These are phyloP conservation scores for Botrytis tulipae DNA, from an alignment of 2,329 filamentous ascomycete genomes.

Conservation along the genomic window DNA sequence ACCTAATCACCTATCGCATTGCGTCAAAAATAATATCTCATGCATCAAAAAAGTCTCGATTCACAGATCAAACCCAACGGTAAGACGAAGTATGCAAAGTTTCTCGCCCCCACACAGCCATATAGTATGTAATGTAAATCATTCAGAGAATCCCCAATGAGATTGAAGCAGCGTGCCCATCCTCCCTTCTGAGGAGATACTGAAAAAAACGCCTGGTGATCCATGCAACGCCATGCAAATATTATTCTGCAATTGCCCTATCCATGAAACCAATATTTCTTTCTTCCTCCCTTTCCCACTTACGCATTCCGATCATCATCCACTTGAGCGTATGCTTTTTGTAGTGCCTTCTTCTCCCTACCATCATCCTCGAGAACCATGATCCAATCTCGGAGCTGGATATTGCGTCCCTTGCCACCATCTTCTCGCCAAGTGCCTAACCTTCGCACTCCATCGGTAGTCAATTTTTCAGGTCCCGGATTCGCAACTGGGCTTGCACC, in stretches of 20 bases:
- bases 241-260: slow-evolving; percentile 15
- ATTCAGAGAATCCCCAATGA: slow-evolving; percentile 14
- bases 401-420: slow-evolving; percentile 69
- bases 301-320: slow-evolving; percentile 32
- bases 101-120: neutral
- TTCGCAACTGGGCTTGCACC: slow-evolving; percentile 40
- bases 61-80: slow-evolving; percentile 14
- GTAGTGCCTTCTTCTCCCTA: slow-evolving; percentile 60
- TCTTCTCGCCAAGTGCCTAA: slow-evolving; percentile 78
- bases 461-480: slow-evolving; percentile 45
- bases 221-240: slow-evolving; percentile 22
- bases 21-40: neutral
- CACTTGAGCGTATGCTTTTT: slow-evolving; percentile 41
- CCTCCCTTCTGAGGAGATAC: slow-evolving; percentile 6
- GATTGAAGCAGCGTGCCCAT: slow-evolving; percentile 10
- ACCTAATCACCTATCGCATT: neutral
- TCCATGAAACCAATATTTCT: slow-evolving; percentile 30
- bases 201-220: slow-evolving; percentile 20
- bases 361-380: slow-evolving; percentile 77
- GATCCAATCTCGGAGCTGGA: slow-evolving; percentile 83
- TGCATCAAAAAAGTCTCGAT: neutral
- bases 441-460: slow-evolving; percentile 58
- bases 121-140: slow-evolving; percentile 15
- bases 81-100: slow-evolving; percentile 11
- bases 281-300: slow-evolving; percentile 36